Evolutionary conservation across 2,329 filamentous ascomycete species (phyloP), one percentile per base, ranked within the genome.

Genomic region (Thielaviopsis punctulata): DNA sequence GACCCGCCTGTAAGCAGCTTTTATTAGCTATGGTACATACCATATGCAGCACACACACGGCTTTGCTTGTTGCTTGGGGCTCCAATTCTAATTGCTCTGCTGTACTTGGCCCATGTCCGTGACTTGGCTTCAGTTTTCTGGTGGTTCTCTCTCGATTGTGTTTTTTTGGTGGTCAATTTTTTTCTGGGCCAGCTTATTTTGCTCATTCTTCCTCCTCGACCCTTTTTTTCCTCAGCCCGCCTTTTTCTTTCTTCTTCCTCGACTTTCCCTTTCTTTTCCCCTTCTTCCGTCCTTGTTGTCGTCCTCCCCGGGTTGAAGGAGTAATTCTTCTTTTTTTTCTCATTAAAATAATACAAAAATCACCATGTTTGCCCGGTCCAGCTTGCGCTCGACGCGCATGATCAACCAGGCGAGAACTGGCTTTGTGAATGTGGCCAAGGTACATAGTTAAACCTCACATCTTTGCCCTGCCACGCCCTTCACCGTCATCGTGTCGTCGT

Each of bases 301-400:
- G n/a, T n/a, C n/a, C 47, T 30, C 45, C 24, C 48, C 50, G 51
- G 54, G 54, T 50, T 55, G 51, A 55, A 55, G 54, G 54, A 55
- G 51, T 52, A 53, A 48, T 55, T 52, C 43, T 53, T 51, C 47
- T 48, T 45, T 50, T 52, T 46, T 43, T 55, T 66, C 49, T 54
- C 48, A 39, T 56, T 52, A 52, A 49, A 53, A 53, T 54, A n/a
- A 36, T 9, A 36, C 30, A 36, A 36, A 27, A 36, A 36, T 41
- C 48, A 33, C 66, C 65, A 95, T 96, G 90, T 82, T 95, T 79
- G 84, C 86, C 74, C 85, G 88, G 78, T 87, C 88, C 72, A 80
- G 80, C 73, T 73, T 93, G 77, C 87, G 87, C 76, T 81, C 85
- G 69, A 78, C 84, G 79, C 88, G 88, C 80, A 77, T 83, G 66